Percentiles rank a stretch among this genome's conserved stretches.
These are phyloP conservation scores for Funneliformis caledonium DNA, from an alignment of 371 early-diverging fungal genomes.

Conservation along the genomic window DNA sequence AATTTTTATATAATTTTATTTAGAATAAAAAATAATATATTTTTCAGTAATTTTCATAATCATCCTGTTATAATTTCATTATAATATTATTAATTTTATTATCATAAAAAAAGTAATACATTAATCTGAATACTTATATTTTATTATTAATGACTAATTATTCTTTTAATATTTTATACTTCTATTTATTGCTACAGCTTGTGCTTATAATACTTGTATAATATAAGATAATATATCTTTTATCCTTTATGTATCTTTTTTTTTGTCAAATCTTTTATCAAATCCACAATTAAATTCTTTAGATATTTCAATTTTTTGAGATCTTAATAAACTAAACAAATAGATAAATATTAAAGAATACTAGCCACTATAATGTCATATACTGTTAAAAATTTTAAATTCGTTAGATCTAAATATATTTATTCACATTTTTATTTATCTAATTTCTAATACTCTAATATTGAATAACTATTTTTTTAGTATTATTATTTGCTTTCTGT, in stretches of 20 bases:
- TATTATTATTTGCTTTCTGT: not conserved
- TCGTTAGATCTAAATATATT: not conserved
- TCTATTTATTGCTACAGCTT: not conserved
- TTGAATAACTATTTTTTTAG: not conserved
- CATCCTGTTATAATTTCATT: no score
- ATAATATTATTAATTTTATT: no score
- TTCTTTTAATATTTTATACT: no score
- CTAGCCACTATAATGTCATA: conserved; percentile 1
- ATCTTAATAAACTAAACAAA: not conserved
- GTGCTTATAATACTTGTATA: conserved; percentile 16
- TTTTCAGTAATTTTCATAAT: no score
- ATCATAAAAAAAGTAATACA: no score
- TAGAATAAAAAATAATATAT: no score
- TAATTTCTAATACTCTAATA: not conserved
- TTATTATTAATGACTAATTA: no score
- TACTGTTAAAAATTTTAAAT: not conserved
- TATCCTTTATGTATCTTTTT: not conserved
- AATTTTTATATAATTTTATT: no score
- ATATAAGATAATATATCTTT: conserved; percentile 13
- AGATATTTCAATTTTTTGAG: conserved; percentile 29
- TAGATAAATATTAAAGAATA: not conserved
- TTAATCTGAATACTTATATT: no score
- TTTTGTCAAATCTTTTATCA: not conserved
- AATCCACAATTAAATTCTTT: not conserved
- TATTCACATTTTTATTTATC: conserved; percentile 9